Evolutionary conservation across 495 filamentous ascomycete genomes (phyloP), one percentile per base, ranked within the genome.

Genomic region (Lasiosphaeria miniovina): DNA sequence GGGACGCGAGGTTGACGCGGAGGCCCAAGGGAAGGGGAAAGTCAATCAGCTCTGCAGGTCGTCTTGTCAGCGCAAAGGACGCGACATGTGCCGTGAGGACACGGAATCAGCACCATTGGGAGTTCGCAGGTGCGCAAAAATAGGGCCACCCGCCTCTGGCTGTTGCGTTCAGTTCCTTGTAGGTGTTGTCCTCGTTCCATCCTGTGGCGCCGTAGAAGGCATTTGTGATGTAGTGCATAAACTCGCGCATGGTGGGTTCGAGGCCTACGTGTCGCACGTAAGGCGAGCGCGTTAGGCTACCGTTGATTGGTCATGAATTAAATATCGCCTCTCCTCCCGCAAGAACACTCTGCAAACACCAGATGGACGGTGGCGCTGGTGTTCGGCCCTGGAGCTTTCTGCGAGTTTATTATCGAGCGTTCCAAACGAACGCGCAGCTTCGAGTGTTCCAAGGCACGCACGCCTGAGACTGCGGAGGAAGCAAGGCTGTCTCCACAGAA

Each of bases 221-320:
- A 71, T 90, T 84, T 73, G 95, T 93, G 74, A 98, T 86, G 75
- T 96, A 93, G 70, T 97, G 91, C 93, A 98, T 98, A 79, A 97
- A 98, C 72, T 90, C 88, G 77, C 96, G 86, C 94, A 98, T 98
- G 48, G 36, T 68, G 43, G 15, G 5, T 52, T 15, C 41, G 50
- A 54, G 49, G 11, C 48, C 51, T 58, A 50, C 57, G 45, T 66
- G 17, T 59, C 60, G 51, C 52, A 55, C 60, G 51, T 49, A 55
- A 63, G 59, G 59, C 45, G 55, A 33, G 61, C 64, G 46, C 55
- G 43, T 12, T 35, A 5, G 43, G 57, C 60, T 61, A 66, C 63
- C 57, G 62, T 14, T 59, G 56, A 15, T 24, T 32, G 36, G 45
- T 64, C 69, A 71, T 71, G 63, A 24, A 24, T 24, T 24, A 24